These are phyloP conservation scores for Phytophthora aleatoria DNA, from an alignment of 352 stramenopile species.

Conservation along the genomic window DNA sequence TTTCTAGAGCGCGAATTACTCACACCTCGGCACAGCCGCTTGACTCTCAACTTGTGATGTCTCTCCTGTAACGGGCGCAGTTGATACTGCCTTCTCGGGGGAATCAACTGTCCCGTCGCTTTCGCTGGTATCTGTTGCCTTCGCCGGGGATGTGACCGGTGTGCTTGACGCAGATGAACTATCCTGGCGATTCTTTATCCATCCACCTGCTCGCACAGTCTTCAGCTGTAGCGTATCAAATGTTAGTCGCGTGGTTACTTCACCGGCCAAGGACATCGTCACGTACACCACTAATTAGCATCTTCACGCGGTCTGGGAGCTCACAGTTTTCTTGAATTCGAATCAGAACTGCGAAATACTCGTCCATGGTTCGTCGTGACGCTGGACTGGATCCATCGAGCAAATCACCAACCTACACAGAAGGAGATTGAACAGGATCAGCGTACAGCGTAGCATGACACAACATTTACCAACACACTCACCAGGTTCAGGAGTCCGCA, in stretches of 20 bases:
- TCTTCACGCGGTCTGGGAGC: conserved; percentile 41
- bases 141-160: conserved; percentile 29
- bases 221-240: conserved; percentile 39
- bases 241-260: conserved; percentile 4
- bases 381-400: conserved; percentile 83
- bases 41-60: conserved; percentile 7
- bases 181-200: conserved; percentile 60
- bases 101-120: conserved; percentile 9
- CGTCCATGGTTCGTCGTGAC: conserved; percentile 81
- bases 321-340: conserved; percentile 52
- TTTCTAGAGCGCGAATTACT: conserved; percentile 20
- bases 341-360: conserved; percentile 77
- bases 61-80: conserved; percentile 8
- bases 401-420: conserved; percentile 70
- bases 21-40: background rate
- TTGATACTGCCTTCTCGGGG: conserved; percentile 13
- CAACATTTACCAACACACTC: background rate
- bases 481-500: conserved; percentile 70
- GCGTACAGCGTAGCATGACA: too few relatives aligned
- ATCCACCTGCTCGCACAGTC: conserved; percentile 49
- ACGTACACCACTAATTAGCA: conserved; percentile 60
- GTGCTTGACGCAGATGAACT: conserved; percentile 26
- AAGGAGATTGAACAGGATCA: too few relatives aligned
- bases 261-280: background rate
- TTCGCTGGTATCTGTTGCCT: conserved; percentile 14